Conservation (phyloP, 108 stramenopile genomes). For the Poteriospumella lacustris region DNA sequence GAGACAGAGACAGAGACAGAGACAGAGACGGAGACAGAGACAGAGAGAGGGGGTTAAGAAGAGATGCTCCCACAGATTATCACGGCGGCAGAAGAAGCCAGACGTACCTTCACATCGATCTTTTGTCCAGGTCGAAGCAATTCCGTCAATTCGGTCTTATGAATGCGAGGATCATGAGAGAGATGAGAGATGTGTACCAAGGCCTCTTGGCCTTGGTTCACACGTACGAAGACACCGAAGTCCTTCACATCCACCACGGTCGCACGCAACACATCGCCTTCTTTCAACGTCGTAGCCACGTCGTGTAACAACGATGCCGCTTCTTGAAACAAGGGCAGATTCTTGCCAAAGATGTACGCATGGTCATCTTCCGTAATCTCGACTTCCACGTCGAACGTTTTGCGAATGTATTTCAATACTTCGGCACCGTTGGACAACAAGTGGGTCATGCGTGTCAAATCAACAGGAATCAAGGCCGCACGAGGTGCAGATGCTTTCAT, state of each 20-base stretch:
- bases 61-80: no score
- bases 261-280: conserved; percentile 66
- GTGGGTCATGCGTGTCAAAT: background rate
- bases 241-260: conserved; percentile 74
- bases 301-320: background rate
- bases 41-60: no score
- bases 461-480: background rate
- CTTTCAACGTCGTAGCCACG: conserved; percentile 27
- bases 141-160: no score
- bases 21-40: no score
- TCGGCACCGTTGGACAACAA: background rate
- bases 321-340: background rate
- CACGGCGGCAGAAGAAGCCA: no score
- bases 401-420: conserved; percentile 24
- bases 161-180: conserved; percentile 12
- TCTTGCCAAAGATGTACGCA: conserved; percentile 17
- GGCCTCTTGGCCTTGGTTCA: conserved; percentile 79
- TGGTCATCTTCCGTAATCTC: background rate
- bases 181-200: conserved; percentile 78
- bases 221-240: conserved; percentile 73
- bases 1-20: no score
- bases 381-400: conserved; percentile 18
- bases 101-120: no score
- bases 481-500: background rate
- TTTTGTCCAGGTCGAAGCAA: no score